Conservation (phyloP, 164 flowering plant genomes). For the Magnolia changhungtana region DNA sequence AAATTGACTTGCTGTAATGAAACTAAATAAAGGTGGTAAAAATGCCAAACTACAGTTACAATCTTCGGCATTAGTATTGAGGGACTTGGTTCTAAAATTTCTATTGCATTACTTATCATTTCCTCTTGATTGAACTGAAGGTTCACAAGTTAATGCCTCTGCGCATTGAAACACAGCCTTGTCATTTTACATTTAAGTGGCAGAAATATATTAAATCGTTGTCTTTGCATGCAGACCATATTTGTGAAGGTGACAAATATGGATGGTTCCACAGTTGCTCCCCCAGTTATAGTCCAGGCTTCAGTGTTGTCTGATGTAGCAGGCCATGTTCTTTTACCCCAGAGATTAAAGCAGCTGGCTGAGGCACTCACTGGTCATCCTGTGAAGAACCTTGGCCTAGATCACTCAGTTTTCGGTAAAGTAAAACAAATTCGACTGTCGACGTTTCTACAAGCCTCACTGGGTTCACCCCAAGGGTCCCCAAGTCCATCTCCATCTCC, state of each 20-base stretch:
- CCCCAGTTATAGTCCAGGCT: slow-evolving; percentile 65
- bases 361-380: slow-evolving; percentile 45
- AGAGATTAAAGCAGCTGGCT: slow-evolving; percentile 72
- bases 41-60: background rate
- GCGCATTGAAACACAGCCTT: background rate
- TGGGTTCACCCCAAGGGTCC: slow-evolving; percentile 29
- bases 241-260: slow-evolving; percentile 52
- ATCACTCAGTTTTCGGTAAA: slow-evolving; percentile 65
- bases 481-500: slow-evolving; percentile 57
- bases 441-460: slow-evolving; percentile 42
- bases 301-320: slow-evolving; percentile 52
- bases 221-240: slow-evolving; percentile 40
- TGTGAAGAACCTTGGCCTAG: slow-evolving; percentile 66
- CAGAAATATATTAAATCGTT: background rate
- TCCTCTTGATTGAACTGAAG: background rate
- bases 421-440: slow-evolving; percentile 66
- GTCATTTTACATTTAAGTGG: background rate
- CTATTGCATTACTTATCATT: background rate
- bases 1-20: background rate
- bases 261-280: slow-evolving; percentile 54
- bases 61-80: background rate
- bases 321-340: slow-evolving; percentile 33
- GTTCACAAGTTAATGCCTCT: background rate
- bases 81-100: background rate
- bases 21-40: background rate